Base-by-base conservation (phyloP, 352 stramenopile genomes). In the Aphanomyces astaci region DNA sequence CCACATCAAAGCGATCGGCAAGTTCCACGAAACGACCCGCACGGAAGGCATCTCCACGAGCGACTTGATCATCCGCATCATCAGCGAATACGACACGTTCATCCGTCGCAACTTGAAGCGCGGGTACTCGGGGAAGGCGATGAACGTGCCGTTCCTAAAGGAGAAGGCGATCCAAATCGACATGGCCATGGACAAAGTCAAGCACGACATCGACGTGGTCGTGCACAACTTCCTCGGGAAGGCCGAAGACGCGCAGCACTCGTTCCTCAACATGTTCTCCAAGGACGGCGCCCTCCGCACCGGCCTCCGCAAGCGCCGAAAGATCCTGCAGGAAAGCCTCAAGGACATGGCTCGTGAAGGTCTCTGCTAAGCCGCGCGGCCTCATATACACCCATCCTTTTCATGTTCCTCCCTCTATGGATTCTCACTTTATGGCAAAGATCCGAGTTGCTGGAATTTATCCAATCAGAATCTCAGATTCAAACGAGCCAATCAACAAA, bases 11-110 rank as follows among this genome's bases (percentile, higher is more conserved):
- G 78, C 80, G 4, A 88, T 90, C 77, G 87, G 87, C 68, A 89
- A 90, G 66, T 93, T 96, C 72, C 71, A 91, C 27, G 85, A 92
- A 66, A 94, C 88, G 11, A 76, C 86, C 49, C 83, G 86, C 55
- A 95, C 88, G 30, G 87, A 95, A 51, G 87, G 88, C 33, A 95
- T 96, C 45, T 95, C 87, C 19, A 95, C 87, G 33, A 95, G 82
- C 28, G 87, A 96, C 54, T 76, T 96, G 31, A 96, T 96, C 71
- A 94, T 91, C 48, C 84, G 87, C 28, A 93, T 95, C 75, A 92
- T 96, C 55, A 79, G 84, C 32, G 84, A 96, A 79, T 96, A 96
- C 74, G 89, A 96, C 73, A 95, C 87, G 71, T 96, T 95, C 73
- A 95, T 97, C 69, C 79, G 86, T 32, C 84, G 89, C 51, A 96